Evolutionary conservation across 2,329 filamentous ascomycete species (phyloP).

Genomic region (Fonsecaea multimorphosa): DNA sequence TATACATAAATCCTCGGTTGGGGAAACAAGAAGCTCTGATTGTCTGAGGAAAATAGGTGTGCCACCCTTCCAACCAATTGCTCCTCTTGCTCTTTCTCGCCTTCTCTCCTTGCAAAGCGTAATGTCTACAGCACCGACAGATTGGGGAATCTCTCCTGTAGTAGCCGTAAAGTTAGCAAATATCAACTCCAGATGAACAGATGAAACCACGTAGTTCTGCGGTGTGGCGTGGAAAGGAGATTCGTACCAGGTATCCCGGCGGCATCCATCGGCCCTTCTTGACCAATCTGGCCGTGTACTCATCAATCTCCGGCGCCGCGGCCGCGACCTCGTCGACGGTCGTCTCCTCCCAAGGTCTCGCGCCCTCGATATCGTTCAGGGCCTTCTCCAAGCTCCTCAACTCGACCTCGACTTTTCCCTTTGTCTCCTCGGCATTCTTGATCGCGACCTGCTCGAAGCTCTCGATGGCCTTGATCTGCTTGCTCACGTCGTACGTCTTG

Average conservation of each 20-base stretch:
- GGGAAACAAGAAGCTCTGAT: slow-evolving; percentile 12
- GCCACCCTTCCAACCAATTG: not conserved
- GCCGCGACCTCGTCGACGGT: slow-evolving; percentile 96
- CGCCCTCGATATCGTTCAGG: slow-evolving; percentile 94
- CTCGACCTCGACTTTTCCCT: slow-evolving; percentile 93
- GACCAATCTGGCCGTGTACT: slow-evolving; percentile 93
- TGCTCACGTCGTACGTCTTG: slow-evolving; percentile 84
- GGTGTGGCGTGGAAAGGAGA: not conserved
- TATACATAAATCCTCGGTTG: slow-evolving; percentile 36
- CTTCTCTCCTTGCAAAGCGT: slow-evolving; percentile 8
- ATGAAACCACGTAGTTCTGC: not conserved
- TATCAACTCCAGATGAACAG: not conserved
- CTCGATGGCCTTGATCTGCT: slow-evolving; percentile 98
- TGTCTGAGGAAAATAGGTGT: slow-evolving; percentile 8
- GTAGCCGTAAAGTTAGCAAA: slow-evolving; percentile 17
- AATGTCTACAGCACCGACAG: slow-evolving; percentile 83
- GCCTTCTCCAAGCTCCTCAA: slow-evolving; percentile 93
- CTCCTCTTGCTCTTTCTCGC: not conserved
- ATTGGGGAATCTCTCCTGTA: slow-evolving; percentile 97
- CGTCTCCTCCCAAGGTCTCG: slow-evolving; percentile 93
- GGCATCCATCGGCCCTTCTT: slow-evolving; percentile 98
- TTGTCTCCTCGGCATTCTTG: slow-evolving; percentile 96
- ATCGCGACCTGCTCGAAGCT: slow-evolving; percentile 96
- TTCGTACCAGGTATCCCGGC: slow-evolving; percentile 94
- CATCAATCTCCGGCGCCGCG: slow-evolving; percentile 94